These are phyloP conservation scores for Chlorella sp. DNA, from an alignment of 139 green algal species.

Conservation along the genomic window DNA sequence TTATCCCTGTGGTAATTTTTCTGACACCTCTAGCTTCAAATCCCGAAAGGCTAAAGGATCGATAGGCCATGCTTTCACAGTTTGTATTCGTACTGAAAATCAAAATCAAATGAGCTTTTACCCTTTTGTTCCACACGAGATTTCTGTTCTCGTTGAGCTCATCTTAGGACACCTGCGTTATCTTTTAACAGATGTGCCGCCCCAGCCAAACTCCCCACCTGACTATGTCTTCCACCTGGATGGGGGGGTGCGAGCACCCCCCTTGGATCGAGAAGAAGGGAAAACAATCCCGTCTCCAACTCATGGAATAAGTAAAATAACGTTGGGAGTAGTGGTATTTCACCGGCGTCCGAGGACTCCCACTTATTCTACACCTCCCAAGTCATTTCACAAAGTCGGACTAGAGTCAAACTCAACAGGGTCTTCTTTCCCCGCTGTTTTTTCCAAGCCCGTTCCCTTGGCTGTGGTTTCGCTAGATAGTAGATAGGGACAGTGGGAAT, in stretches of 20 bases:
- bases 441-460: constrained; percentile 74
- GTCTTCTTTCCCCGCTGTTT: constrained; percentile 89
- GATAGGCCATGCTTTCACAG: constrained; percentile 94
- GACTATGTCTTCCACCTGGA: constrained; percentile 90
- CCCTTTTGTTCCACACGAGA: constrained; percentile 93
- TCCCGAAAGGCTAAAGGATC: constrained; percentile 89
- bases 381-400: constrained; percentile 83
- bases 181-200: constrained; percentile 93
- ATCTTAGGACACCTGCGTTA: constrained; percentile 93
- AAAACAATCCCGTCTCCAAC: constrained; percentile 74
- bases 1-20: constrained; percentile 92
- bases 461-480: constrained; percentile 82
- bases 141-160: constrained; percentile 95
- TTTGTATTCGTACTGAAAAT: constrained; percentile 97
- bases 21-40: constrained; percentile 91
- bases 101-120: constrained; percentile 97
- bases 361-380: constrained; percentile 87
- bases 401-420: constrained; percentile 89
- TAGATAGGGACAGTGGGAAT: constrained; percentile 88
- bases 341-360: constrained; percentile 74
- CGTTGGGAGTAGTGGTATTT: constrained; percentile 89
- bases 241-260: constrained; percentile 51
- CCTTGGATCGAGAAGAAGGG: constrained; percentile 83
- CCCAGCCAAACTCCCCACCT: constrained; percentile 94
- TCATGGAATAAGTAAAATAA: constrained; percentile 93